These are phyloP conservation scores for Candida sakaeoensis DNA, from an alignment of 805 yeast genomes.

Conservation along the genomic window DNA sequence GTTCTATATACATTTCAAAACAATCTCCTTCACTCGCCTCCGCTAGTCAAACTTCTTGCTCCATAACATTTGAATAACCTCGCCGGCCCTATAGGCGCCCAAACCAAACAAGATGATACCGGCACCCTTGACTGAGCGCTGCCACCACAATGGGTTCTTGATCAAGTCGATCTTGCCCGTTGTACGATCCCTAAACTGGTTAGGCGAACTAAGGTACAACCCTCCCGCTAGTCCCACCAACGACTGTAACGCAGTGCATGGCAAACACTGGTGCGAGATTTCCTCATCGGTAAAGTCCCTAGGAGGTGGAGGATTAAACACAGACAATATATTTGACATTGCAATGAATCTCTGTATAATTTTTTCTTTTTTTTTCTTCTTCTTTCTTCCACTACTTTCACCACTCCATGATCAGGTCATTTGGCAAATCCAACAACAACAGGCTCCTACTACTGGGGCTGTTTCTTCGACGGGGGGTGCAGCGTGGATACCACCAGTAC, in stretches of 20 bases:
- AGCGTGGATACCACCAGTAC: background rate
- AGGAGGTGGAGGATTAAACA: constrained; percentile 35
- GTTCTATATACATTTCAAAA: background rate
- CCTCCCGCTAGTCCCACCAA: constrained; percentile 32
- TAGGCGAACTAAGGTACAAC: constrained; percentile 23
- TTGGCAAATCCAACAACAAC: background rate
- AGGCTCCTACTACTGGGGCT: too few species aligned
- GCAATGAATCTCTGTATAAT: background rate
- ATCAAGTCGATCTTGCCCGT: constrained; percentile 26
- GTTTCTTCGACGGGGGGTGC: background rate
- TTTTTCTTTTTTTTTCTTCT: background rate
- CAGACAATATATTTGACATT: constrained; percentile 32
- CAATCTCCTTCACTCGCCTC: too few species aligned
- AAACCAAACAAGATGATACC: constrained; percentile 35
- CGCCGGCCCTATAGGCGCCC: constrained; percentile 34
- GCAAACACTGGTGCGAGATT: constrained; percentile 21
- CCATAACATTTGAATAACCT: constrained; percentile 22
- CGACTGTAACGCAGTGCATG: constrained; percentile 38
- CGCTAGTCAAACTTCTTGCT: constrained; percentile 7
- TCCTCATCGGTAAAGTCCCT: constrained; percentile 20
- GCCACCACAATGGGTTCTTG: constrained; percentile 42
- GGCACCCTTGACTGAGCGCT: constrained; percentile 25
- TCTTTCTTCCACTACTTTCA: background rate
- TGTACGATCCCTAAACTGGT: constrained; percentile 27
- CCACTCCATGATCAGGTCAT: background rate